Conservation (phyloP, 2,329 filamentous ascomycete species). For the Penicillium corylophilum region DNA sequence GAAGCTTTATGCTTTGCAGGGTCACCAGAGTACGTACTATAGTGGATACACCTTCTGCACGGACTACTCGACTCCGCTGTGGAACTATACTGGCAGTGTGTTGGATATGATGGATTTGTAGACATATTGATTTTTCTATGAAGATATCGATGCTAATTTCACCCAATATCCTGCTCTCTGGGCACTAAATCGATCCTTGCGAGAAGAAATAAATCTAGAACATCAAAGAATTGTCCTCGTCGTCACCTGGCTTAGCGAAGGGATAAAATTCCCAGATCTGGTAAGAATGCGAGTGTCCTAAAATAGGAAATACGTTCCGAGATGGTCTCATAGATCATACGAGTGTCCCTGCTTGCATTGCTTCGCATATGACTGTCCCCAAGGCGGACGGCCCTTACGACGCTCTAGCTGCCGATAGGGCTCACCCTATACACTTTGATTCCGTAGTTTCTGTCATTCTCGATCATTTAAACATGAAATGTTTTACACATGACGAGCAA, state of each 20-base stretch:
- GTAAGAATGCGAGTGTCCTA: background rate
- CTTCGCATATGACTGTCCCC: too few relatives aligned
- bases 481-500: too few relatives aligned
- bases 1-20: constrained; percentile 41
- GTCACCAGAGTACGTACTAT: constrained; percentile 43
- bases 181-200: background rate
- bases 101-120: constrained; percentile 4
- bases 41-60: constrained; percentile 41
- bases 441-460: too few relatives aligned
- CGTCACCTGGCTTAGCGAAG: background rate
- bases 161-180: too few relatives aligned
- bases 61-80: constrained; percentile 17
- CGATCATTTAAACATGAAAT: too few relatives aligned
- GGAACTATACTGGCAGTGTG: constrained; percentile 13
- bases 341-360: too few relatives aligned
- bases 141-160: too few relatives aligned
- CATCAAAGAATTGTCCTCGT: background rate
- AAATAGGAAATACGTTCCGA: background rate
- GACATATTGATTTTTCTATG: too few relatives aligned
- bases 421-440: too few relatives aligned
- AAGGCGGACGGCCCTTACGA: too few relatives aligned
- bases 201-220: background rate
- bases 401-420: too few relatives aligned
- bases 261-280: background rate
- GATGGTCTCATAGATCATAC: too few relatives aligned